phyloP scores from a whole-genome alignment of 2,329 filamentous ascomycete species.

The Didymosphaeria variabile region DNA sequence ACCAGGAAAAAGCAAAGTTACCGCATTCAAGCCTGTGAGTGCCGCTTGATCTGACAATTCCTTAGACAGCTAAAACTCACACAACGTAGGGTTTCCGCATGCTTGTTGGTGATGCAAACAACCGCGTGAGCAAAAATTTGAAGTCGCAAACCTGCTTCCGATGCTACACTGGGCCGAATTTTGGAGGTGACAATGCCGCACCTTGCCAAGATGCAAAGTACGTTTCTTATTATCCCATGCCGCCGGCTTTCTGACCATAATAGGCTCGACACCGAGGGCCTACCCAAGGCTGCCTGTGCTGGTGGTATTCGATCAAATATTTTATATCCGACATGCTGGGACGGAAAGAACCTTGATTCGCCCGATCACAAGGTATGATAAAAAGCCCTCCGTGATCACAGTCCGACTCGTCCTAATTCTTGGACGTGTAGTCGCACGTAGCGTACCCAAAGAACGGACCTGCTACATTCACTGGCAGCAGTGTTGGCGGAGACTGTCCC shows the following conservation, averaged over 20 bases:
- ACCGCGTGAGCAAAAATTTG: slow-evolving; percentile 23
- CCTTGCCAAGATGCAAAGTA: slow-evolving; percentile 29
- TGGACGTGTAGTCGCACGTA: slow-evolving; percentile 52
- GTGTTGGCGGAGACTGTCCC: slow-evolving; percentile 50
- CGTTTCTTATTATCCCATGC: not conserved
- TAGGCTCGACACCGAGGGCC: slow-evolving; percentile 25
- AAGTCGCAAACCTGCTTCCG: slow-evolving; percentile 56
- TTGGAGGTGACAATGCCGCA: slow-evolving; percentile 52
- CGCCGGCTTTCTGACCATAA: not conserved
- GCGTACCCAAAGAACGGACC: slow-evolving; percentile 51
- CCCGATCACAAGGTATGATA: slow-evolving; percentile 59
- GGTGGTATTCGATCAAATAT: slow-evolving; percentile 36
- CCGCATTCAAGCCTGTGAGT: slow-evolving; percentile 51
- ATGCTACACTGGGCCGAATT: slow-evolving; percentile 57
- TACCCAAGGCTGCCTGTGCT: slow-evolving; percentile 24
- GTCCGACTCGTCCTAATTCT: not conserved
- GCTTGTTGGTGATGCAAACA: slow-evolving; percentile 52
- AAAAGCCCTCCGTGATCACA: not conserved
- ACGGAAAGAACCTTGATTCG: slow-evolving; percentile 60
- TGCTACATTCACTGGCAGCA: slow-evolving; percentile 32
- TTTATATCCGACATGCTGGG: slow-evolving; percentile 44
- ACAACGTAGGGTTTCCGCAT: slow-evolving; percentile 32
- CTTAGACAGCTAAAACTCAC: not conserved
- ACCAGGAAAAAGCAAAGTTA: slow-evolving; percentile 51
- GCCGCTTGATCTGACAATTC: too few relatives aligned